Percentiles rank a stretch among this genome's conserved stretches.
phyloP scores from a whole-genome alignment of 192 early-diverging fungal genomes.

The Coemansia sp. region DNA sequence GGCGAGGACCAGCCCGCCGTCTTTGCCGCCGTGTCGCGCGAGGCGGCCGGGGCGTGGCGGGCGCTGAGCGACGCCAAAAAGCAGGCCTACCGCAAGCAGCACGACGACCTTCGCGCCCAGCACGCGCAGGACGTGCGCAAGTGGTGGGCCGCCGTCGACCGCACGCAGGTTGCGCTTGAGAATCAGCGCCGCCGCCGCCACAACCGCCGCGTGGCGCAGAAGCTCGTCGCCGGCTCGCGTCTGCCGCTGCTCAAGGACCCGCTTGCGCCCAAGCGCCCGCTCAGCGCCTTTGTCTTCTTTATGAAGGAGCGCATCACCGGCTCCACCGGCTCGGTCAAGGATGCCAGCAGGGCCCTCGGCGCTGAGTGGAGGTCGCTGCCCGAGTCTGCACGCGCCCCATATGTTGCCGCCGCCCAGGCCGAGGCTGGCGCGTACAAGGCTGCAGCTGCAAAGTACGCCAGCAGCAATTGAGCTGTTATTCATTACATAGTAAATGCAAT shows the following conservation, averaged over 20 bases:
- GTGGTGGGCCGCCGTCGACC: slow-evolving; percentile 44
- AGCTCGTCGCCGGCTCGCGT: not conserved
- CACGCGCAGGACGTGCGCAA: slow-evolving; percentile 22
- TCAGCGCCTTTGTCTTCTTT: slow-evolving; percentile 19
- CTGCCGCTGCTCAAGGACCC: slow-evolving; percentile 37
- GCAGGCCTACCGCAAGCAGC: slow-evolving; percentile 9
- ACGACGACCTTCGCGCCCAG: slow-evolving; percentile 8
- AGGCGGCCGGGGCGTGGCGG: slow-evolving; percentile 22
- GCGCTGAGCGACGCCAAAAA: slow-evolving; percentile 19
- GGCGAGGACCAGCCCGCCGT: not conserved
- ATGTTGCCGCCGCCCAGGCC: slow-evolving; percentile 1
- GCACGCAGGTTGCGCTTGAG: slow-evolving; percentile 34
- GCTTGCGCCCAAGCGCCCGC: slow-evolving; percentile 40
- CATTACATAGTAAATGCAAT: too few relatives aligned
- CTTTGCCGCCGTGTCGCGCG: slow-evolving; percentile 16
- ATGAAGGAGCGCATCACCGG: not conserved
- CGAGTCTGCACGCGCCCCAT: slow-evolving; percentile 36
- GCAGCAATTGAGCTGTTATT: not conserved
- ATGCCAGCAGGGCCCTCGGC: not conserved
- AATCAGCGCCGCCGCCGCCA: slow-evolving; percentile 39
- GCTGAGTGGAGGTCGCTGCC: slow-evolving; percentile 39
- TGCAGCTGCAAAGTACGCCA: slow-evolving; percentile 28
- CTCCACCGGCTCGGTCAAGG: not conserved
- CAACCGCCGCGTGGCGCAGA: slow-evolving; percentile 9
- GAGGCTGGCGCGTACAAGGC: slow-evolving; percentile 21